These are phyloP conservation scores for Ascochyta viciae-villosae DNA, from an alignment of 2,329 filamentous ascomycete genomes.

Conservation along the genomic window DNA sequence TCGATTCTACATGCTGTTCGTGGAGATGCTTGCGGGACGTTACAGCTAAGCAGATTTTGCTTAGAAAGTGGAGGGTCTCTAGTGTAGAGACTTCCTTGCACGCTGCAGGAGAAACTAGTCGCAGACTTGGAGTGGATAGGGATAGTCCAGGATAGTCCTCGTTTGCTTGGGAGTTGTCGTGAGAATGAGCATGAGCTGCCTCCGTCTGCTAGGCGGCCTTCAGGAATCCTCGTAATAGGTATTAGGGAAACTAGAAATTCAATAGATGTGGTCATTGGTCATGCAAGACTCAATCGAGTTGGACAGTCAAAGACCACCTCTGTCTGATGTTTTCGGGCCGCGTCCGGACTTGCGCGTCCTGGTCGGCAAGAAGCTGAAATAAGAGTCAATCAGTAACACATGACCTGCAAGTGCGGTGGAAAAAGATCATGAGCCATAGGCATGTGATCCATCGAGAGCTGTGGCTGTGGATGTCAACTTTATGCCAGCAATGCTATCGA, in stretches of 20 bases:
- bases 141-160: background rate
- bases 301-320: background rate
- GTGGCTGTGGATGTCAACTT: conserved; percentile 34
- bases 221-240: background rate
- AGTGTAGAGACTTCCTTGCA: background rate
- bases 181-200: background rate
- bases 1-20: conserved; percentile 5
- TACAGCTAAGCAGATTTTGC: conserved; percentile 23
- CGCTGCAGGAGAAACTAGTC: background rate
- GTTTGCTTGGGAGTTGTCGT: background rate
- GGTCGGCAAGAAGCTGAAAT: conserved; percentile 24
- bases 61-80: conserved; percentile 5
- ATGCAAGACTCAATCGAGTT: background rate
- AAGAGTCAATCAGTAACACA: conserved; percentile 9
- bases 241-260: background rate
- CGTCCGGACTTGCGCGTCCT: conserved; percentile 28
- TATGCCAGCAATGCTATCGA: conserved; percentile 4
- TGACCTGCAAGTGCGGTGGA: conserved; percentile 10
- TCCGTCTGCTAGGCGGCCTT: background rate
- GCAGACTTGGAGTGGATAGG: background rate
- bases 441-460: conserved; percentile 30
- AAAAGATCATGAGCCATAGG: conserved; percentile 17
- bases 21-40: conserved; percentile 16
- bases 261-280: background rate
- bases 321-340: background rate